Evolutionary conservation across 2,329 filamentous ascomycete species (phyloP).

Genomic region (Cordyceps cateniannulata): DNA sequence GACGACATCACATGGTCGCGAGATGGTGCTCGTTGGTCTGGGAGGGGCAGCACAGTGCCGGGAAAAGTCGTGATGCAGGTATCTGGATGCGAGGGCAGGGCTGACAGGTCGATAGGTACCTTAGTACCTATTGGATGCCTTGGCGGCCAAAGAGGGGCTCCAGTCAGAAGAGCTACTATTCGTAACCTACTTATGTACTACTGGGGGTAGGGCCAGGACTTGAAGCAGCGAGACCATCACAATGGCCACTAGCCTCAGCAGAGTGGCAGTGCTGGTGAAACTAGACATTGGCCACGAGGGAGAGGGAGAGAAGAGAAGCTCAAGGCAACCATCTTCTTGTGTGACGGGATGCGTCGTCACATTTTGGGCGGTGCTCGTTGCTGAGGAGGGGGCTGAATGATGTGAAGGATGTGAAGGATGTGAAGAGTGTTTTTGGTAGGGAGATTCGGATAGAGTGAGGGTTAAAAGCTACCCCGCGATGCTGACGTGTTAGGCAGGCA

Average conservation of each 20-base stretch:
- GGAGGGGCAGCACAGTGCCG: not conserved
- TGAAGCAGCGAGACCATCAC: not conserved
- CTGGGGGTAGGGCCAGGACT: not conserved
- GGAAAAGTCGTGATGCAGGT: not conserved
- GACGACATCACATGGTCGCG: constrained; percentile 8
- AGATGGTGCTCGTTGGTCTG: constrained; percentile 2
- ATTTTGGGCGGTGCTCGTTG: not conserved
- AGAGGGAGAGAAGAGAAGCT: not conserved
- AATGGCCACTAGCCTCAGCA: constrained; percentile 5
- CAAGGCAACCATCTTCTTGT: constrained; percentile 5
- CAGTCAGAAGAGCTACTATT: not conserved
- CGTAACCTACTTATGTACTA: too few relatives aligned
- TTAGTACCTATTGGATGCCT: too few relatives aligned
- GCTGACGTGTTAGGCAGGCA: not conserved
- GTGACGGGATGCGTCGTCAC: constrained; percentile 5
- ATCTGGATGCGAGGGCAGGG: constrained; percentile 2
- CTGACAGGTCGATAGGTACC: not conserved
- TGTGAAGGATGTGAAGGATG: too few relatives aligned
- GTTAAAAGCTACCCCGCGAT: constrained; percentile 6
- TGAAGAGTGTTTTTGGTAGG: not conserved
- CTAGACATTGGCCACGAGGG: not conserved
- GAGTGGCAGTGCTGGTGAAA: constrained; percentile 9
- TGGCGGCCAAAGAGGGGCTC: not conserved
- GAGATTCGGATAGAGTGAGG: not conserved
- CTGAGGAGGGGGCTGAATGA: not conserved